These are phyloP conservation scores for Cystobasidium sp. DNA, from an alignment of 1,284 basidiomycete genomes.

Conservation along the genomic window DNA sequence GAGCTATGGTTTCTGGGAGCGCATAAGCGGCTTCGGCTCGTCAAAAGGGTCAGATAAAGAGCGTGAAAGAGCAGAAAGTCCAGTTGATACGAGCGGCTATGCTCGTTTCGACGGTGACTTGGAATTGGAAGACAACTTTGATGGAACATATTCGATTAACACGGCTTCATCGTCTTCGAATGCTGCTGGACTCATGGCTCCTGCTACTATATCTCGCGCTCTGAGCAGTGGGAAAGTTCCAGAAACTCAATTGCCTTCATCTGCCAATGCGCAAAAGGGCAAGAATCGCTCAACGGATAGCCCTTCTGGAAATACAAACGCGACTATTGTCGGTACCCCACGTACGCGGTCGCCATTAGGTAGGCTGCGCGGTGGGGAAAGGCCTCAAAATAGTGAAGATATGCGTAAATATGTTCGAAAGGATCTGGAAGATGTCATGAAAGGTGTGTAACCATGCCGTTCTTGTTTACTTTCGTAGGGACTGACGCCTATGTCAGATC, in stretches of 20 bases:
- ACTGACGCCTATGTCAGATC: conserved; percentile 14
- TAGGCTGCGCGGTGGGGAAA: not conserved
- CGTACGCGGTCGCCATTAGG: conserved; percentile 34
- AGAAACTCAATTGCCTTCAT: conserved; percentile 30
- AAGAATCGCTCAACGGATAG: conserved; percentile 35
- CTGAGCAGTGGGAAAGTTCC: conserved; percentile 28
- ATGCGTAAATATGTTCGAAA: conserved; percentile 34
- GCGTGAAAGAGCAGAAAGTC: conserved; percentile 31
- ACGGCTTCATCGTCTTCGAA: conserved; percentile 13
- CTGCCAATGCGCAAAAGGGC: conserved; percentile 20
- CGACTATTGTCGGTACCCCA: conserved; percentile 41
- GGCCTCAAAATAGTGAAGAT: conserved; percentile 29
- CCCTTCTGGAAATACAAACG: conserved; percentile 3
- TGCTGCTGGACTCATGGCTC: conserved; percentile 21
- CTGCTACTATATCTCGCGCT: conserved; percentile 39
- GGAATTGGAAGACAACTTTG: conserved; percentile 41
- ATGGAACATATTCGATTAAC: conserved; percentile 38
- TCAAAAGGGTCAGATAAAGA: conserved; percentile 23
- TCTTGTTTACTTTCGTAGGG: not conserved
- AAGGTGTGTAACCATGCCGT: conserved; percentile 12
- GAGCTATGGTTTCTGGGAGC: conserved; percentile 42
- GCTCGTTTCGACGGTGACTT: conserved; percentile 37
- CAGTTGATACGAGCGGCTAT: conserved; percentile 30
- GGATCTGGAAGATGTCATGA: conserved; percentile 40
- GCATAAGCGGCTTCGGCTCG: conserved; percentile 35